Percentiles rank a stretch among this genome's conserved stretches.
These are phyloP conservation scores for Saccharomycopsis hybrid DNA, from an alignment of 1,139 yeast genomes.

Conservation along the genomic window DNA sequence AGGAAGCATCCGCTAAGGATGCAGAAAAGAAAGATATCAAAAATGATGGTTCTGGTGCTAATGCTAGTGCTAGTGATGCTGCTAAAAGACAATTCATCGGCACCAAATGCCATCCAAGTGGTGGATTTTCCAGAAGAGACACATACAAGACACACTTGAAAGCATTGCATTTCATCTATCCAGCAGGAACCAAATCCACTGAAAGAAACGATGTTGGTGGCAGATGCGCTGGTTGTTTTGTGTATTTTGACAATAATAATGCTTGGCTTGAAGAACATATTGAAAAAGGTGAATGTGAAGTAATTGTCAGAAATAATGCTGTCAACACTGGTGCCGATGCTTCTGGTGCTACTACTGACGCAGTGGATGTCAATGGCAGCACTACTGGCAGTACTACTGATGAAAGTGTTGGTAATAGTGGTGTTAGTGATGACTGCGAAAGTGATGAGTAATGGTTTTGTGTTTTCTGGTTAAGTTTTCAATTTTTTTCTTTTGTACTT, in stretches of 20 bases:
- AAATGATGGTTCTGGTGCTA: too few species aligned
- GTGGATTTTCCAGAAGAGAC: constrained; percentile 93
- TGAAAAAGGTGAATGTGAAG: constrained; percentile 69
- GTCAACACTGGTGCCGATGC: too few species aligned
- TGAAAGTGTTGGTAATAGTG: too few species aligned
- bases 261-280: constrained; percentile 88
- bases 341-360: too few species aligned
- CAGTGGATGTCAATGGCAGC: too few species aligned
- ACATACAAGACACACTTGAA: constrained; percentile 93
- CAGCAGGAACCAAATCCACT: constrained; percentile 73
- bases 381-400: background rate
- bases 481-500: too few species aligned
- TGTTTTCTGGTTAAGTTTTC: too few species aligned
- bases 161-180: constrained; percentile 86
- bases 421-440: too few species aligned
- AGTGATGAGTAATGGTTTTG: too few species aligned
- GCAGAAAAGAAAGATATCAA: too few species aligned
- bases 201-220: constrained; percentile 68
- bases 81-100: background rate
- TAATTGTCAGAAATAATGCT: background rate
- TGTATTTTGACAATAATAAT: constrained; percentile 66
- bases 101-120: constrained; percentile 74
- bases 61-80: background rate
- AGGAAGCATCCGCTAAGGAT: too few species aligned
- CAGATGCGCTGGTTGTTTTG: constrained; percentile 77